Evolutionary conservation across 768 basidiomycete species (phyloP).

Genomic region (Leccinum aurantiacum): DNA sequence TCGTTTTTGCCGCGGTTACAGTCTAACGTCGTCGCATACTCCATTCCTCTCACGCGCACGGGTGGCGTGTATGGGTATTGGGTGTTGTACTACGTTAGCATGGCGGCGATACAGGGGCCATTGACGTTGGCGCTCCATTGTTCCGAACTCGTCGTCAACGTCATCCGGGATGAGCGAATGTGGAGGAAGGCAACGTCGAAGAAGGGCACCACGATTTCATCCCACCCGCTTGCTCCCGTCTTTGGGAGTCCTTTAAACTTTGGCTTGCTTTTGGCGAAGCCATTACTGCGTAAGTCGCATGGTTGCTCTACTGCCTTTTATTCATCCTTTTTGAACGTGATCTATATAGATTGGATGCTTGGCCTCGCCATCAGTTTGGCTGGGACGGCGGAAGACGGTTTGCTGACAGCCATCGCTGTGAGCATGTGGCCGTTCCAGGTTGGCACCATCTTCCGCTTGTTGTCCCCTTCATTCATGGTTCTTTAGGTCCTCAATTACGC

Average conservation of each 20-base stretch:
- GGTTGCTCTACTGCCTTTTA: not conserved
- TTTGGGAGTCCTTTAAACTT: constrained; percentile 20
- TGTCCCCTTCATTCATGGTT: too few relatives aligned
- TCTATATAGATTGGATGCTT: constrained; percentile 33
- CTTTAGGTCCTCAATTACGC: too few relatives aligned
- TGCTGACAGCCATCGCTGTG: too few relatives aligned
- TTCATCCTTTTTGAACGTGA: not conserved
- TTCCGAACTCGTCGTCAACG: constrained; percentile 29
- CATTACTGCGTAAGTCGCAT: constrained; percentile 27
- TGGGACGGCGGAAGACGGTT: not conserved
- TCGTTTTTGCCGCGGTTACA: constrained; percentile 27
- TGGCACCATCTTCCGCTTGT: too few relatives aligned
- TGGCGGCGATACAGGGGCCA: constrained; percentile 29
- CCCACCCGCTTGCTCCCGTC: constrained; percentile 24
- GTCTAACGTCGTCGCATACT: constrained; percentile 11
- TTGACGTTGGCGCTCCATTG: constrained; percentile 30
- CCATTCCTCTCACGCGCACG: constrained; percentile 21
- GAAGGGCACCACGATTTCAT: constrained; percentile 14
- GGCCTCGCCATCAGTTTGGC: constrained; percentile 28
- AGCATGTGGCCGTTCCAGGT: too few relatives aligned
- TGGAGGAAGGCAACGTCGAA: constrained; percentile 27
- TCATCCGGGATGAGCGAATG: constrained; percentile 28
- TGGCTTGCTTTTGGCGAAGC: constrained; percentile 20
- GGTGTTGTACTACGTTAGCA: constrained; percentile 25
- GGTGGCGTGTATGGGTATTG: constrained; percentile 23